Conservation (phyloP, 2,329 filamentous ascomycete genomes). For the Penicillium sp. region DNA sequence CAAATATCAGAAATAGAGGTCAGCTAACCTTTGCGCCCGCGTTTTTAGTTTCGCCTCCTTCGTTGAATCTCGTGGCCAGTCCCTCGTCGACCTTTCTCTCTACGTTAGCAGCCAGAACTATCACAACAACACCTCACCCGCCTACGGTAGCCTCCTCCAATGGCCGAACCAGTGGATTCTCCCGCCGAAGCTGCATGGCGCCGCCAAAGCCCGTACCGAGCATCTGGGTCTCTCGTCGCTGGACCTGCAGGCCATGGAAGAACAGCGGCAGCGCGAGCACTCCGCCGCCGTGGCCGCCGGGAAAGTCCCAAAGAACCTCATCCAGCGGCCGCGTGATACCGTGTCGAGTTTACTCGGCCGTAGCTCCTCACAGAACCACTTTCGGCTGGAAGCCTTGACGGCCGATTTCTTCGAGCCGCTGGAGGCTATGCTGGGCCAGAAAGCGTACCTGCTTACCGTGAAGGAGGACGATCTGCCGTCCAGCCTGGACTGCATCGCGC, state of each 20-base stretch:
- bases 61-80: constrained; percentile 69
- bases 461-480: constrained; percentile 49
- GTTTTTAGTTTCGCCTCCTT: constrained; percentile 57
- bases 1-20: neutral
- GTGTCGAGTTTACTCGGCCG: constrained; percentile 61
- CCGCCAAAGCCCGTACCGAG: constrained; percentile 68
- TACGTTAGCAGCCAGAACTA: constrained; percentile 92
- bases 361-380: constrained; percentile 69
- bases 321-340: constrained; percentile 56
- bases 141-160: constrained; percentile 74
- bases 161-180: constrained; percentile 89
- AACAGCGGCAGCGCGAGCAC: constrained; percentile 40
- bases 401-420: constrained; percentile 70
- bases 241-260: constrained; percentile 56
- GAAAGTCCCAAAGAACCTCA: constrained; percentile 50
- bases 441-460: constrained; percentile 54
- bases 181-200: constrained; percentile 68
- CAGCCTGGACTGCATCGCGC: constrained; percentile 73
- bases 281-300: constrained; percentile 39
- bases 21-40: constrained; percentile 1
- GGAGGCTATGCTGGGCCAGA: constrained; percentile 58
- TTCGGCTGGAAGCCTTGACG: constrained; percentile 72
- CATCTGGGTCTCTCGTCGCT: constrained; percentile 68
- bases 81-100: constrained; percentile 79
- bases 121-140: constrained; percentile 69